phyloP scores from a whole-genome alignment of 345 rosid genomes.

The Ceriops decandra region DNA sequence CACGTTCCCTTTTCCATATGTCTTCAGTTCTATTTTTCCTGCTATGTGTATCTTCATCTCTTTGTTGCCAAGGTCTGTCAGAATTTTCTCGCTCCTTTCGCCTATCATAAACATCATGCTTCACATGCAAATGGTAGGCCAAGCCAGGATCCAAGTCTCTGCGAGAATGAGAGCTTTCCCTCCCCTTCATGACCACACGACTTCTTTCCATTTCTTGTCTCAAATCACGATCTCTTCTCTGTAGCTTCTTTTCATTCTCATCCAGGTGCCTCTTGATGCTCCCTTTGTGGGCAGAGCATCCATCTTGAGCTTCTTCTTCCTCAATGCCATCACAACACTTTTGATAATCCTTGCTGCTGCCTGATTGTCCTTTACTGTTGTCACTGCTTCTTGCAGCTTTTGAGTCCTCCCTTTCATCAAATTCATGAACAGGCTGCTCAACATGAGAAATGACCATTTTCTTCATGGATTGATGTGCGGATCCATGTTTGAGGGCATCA shows the following conservation, averaged over 20 bases:
- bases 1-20: conserved; percentile 63
- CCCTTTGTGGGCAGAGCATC: conserved; percentile 37
- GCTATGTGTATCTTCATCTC: conserved; percentile 55
- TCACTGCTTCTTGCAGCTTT: conserved; percentile 89
- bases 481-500: conserved; percentile 31
- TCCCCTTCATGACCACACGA: conserved; percentile 39
- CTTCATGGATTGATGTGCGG: conserved; percentile 25
- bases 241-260: conserved; percentile 46
- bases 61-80: conserved; percentile 54
- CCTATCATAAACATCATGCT: conserved; percentile 55
- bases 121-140: conserved; percentile 38
- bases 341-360: conserved; percentile 71
- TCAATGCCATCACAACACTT: conserved; percentile 62
- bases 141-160: conserved; percentile 55
- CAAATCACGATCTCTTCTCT: conserved; percentile 54
- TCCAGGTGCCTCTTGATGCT: conserved; percentile 47
- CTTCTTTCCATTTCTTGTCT: conserved; percentile 62
- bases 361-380: conserved; percentile 82
- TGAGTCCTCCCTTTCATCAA: conserved; percentile 62
- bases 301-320: conserved; percentile 81
- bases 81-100: conserved; percentile 64
- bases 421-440: conserved; percentile 46
- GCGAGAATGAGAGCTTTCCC: conserved; percentile 53
- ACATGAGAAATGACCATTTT: conserved; percentile 40
- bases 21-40: conserved; percentile 68